Evolutionary conservation across 2,329 filamentous ascomycete species (phyloP), one percentile per base, ranked within the genome.

Genomic region (Elsinoe necatrix): DNA sequence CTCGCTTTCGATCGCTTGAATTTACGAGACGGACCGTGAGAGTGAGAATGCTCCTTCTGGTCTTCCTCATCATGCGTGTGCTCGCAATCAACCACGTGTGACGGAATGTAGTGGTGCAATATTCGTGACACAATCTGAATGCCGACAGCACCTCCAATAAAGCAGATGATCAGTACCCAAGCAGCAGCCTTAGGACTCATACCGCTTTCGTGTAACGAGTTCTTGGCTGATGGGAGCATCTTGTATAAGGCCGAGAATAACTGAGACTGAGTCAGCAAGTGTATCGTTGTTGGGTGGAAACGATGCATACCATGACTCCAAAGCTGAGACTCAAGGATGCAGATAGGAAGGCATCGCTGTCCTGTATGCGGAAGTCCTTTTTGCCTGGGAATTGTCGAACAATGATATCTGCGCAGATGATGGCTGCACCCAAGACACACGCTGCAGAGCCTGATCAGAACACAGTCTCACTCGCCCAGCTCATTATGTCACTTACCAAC

Each of bases 251-350:
- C 85, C 34, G 91, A 95, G 71, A 95, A 96, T 39, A 95, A 80
- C 90, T 95, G 64, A 3, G 52, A 27, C 21, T 12, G 11, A 18
- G 16, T 62, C 29, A 63, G 61, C 27, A 51, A 25, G 29, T 48
- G 11, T 23, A 25, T 31, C 18, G 9, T 7, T 2, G 11, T 14
- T 11, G 9, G 5, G 29, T 9, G 27, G 34, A 18, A 7, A 25
- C 23, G 31, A 56, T 21, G 68, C 81, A 62, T 71, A 95, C 91
- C 90, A 98, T 95, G 45, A 97, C 91, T 42, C 93, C 92, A 63
- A 95, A 95, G 69, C 90, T 96, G 61, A 98, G 73, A 71, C 91
- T 95, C 59, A 97, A 73, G 0, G 92, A 96, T 20, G 84, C 83
- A 0, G 91, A 91, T 3, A 96, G 78, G 68, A 98, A 98, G 20